Evolutionary conservation across 2,329 filamentous ascomycete genomes (phyloP).

Genomic region (Aaosphaeria pasadenensis): DNA sequence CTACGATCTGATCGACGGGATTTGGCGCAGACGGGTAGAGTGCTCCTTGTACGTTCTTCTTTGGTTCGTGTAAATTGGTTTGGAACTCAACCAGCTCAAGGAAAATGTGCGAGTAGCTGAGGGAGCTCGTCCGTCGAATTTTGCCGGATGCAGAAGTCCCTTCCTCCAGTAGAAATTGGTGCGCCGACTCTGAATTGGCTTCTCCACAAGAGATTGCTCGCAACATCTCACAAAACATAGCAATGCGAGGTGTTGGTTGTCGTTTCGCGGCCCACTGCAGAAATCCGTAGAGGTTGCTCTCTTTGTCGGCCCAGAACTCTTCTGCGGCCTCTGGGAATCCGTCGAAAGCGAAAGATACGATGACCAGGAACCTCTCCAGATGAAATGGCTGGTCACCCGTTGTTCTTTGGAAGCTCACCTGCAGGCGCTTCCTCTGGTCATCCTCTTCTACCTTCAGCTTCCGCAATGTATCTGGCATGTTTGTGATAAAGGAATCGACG

Average conservation of each 20-base stretch:
- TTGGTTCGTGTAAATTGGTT: constrained; percentile 70
- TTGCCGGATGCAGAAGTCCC: constrained; percentile 66
- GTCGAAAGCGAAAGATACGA: constrained; percentile 90
- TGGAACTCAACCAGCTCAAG: constrained; percentile 85
- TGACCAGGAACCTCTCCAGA: constrained; percentile 84
- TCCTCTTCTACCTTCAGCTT: constrained; percentile 86
- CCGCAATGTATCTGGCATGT: constrained; percentile 88
- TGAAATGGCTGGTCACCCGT: constrained; percentile 57
- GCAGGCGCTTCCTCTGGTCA: constrained; percentile 63
- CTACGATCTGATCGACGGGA: constrained; percentile 60
- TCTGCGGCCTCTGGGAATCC: constrained; percentile 78
- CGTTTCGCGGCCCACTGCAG: constrained; percentile 95
- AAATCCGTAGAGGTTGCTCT: constrained; percentile 91
- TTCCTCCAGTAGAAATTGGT: constrained; percentile 88
- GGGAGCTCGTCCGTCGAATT: constrained; percentile 75
- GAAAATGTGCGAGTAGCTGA: constrained; percentile 93
- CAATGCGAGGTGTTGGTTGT: constrained; percentile 92
- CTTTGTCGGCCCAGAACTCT: constrained; percentile 87
- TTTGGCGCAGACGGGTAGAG: constrained; percentile 41
- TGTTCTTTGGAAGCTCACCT: constrained; percentile 41
- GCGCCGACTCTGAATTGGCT: constrained; percentile 77
- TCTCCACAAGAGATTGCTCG: constrained; percentile 81
- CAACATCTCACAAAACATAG: constrained; percentile 95
- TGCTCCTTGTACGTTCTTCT: constrained; percentile 60
- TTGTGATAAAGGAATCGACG: constrained; percentile 88